Base-by-base conservation (phyloP, 495 filamentous ascomycete species). In the Thozetella sp. region DNA sequence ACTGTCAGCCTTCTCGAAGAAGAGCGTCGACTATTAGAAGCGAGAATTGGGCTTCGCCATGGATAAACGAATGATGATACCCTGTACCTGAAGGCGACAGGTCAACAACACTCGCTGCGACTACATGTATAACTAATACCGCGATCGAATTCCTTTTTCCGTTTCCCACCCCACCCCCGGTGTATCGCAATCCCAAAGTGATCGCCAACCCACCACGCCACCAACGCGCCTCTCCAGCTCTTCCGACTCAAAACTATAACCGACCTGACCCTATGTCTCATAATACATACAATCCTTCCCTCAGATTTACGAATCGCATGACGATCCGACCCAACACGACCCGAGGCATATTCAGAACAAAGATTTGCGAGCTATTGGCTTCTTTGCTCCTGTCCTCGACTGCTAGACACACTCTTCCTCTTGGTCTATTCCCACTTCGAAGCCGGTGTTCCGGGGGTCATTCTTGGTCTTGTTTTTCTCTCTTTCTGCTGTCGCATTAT, bases 1-100 rank as follows among this genome's bases (percentile, higher is more conserved):
- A 1, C 45, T 76, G 23, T 75, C 72, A 17, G 71, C 69, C 1
- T 73, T 73, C 50, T 71, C 71, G 37, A 71, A 71, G 52, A 69
- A 72, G 69, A 72, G 69, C 63, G 37, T 53, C 2, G 43, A 63
- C 22, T 27, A 60, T 37, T 56, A 52, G 37, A 3, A 3, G 9
- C 43, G 6, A 48, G 4, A 48, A 20, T 3, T 4, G 6, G 11
- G 11, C 43, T 3, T 48, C 20, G 11, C 11, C 43, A 15, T 48
- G 9, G 43, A 48, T 19, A n/a, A 48, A 4, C 11, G 20, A 4
- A 11, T n/a, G 4, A 48, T 48, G 43, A 48, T 48, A 48, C 43
- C 43, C 43, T 20, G n/a, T n/a, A n/a, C 43, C 17, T 37, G 6
- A 17, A 37, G 9, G 6, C 17, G 30, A 37, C 9, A 37, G 30